A percentile compares a stretch with the other conserved stretches of the same genome.
These are phyloP conservation scores for Gnetum montanum DNA, from an alignment of 75 land plant species.

Conservation along the genomic window DNA sequence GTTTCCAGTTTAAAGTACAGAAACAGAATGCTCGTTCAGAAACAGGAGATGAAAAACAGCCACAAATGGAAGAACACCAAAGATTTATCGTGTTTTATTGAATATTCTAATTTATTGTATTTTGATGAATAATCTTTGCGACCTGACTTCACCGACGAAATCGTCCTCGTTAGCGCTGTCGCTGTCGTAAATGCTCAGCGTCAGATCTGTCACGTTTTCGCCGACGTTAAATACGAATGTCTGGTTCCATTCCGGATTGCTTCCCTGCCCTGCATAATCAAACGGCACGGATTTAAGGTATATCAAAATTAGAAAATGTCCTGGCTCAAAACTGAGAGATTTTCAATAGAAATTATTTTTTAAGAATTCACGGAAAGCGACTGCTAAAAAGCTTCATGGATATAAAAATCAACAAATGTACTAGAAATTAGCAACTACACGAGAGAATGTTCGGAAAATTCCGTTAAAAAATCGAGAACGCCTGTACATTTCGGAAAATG, in stretches of 20 bases:
- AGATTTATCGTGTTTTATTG: neutral
- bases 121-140: neutral
- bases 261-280: slow-evolving; percentile 44
- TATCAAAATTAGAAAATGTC: too few species aligned
- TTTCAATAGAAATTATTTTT: too few species aligned
- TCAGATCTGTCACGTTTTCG: slow-evolving; percentile 29
- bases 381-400: too few species aligned
- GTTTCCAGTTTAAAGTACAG: neutral
- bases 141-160: slow-evolving; percentile 60
- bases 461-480: too few species aligned
- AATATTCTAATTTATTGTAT: neutral
- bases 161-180: slow-evolving; percentile 45
- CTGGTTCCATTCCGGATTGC: slow-evolving; percentile 73
- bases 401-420: too few species aligned
- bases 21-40: neutral
- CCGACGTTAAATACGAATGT: slow-evolving; percentile 45
- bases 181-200: slow-evolving; percentile 57
- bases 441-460: too few species aligned
- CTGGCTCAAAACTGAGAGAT: too few species aligned
- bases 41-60: neutral
- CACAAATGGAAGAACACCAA: neutral
- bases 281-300: neutral
- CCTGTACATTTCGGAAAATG: too few species aligned
- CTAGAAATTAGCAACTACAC: too few species aligned
- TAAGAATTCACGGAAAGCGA: too few species aligned